These are phyloP conservation scores for Leptographium radiaticola DNA, from an alignment of 2,329 filamentous ascomycete species.

Conservation along the genomic window DNA sequence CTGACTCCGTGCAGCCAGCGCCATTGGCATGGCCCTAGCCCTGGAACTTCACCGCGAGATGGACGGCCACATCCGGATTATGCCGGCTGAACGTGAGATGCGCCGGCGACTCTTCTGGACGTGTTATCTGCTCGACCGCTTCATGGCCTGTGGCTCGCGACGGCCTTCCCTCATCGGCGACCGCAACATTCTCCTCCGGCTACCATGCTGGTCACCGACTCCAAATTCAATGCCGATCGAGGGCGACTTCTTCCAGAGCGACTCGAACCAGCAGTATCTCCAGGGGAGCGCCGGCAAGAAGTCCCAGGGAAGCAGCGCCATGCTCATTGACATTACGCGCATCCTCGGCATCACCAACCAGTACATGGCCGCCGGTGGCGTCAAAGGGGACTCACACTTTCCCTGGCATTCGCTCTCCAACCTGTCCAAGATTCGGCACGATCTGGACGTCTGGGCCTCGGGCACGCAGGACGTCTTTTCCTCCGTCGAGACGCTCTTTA, in stretches of 20 bases:
- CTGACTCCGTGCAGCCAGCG: constrained; percentile 45
- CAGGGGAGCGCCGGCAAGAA: constrained; percentile 51
- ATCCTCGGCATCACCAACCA: constrained; percentile 73
- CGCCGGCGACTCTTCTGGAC: constrained; percentile 77
- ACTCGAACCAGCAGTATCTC: constrained; percentile 64
- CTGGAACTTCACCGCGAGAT: constrained; percentile 70
- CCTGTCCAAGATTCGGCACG: constrained; percentile 72
- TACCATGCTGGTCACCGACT: constrained; percentile 61
- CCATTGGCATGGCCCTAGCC: constrained; percentile 71
- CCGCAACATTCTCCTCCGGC: constrained; percentile 58
- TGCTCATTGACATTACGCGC: constrained; percentile 74
- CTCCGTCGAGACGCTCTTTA: constrained; percentile 61
- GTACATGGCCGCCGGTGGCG: constrained; percentile 72
- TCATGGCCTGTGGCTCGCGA: constrained; percentile 68
- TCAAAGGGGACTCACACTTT: constrained; percentile 82
- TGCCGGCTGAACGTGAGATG: constrained; percentile 59
- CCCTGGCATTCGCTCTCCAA: constrained; percentile 82
- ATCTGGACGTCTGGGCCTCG: constrained; percentile 74
- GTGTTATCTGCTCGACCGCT: constrained; percentile 78
- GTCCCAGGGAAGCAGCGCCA: constrained; percentile 60
- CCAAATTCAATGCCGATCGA: constrained; percentile 50
- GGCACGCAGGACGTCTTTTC: constrained; percentile 70
- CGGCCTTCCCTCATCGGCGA: constrained; percentile 70
- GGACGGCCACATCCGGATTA: constrained; percentile 46
- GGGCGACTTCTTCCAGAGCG: constrained; percentile 69